Percentiles rank a stretch among this genome's conserved stretches.
These are phyloP conservation scores for Picochlorum sp. DNA, from an alignment of 139 green algal genomes.

Conservation along the genomic window DNA sequence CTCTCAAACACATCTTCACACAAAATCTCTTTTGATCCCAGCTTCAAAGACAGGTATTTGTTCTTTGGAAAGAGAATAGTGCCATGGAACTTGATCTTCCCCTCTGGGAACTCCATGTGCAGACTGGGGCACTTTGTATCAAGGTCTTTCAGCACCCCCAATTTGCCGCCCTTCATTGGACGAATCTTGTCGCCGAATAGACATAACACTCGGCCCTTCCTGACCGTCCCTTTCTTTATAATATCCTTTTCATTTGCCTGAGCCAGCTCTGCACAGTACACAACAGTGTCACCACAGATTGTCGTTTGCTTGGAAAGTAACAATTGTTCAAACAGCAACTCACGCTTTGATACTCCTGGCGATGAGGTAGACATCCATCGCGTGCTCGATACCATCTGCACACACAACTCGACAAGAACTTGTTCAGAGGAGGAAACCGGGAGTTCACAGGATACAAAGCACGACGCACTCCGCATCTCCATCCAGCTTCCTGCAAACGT, in stretches of 20 bases:
- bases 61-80: constrained; percentile 62
- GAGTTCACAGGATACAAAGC: too few relatives aligned
- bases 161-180: constrained; percentile 41
- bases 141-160: constrained; percentile 67
- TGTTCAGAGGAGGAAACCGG: too few relatives aligned
- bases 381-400: too few relatives aligned
- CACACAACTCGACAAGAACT: too few relatives aligned
- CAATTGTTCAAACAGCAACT: too few relatives aligned
- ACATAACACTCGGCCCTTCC: constrained; percentile 46
- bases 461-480: too few relatives aligned
- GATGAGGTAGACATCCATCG: too few relatives aligned
- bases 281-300: not conserved
- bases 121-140: constrained; percentile 74
- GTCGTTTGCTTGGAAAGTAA: too few relatives aligned
- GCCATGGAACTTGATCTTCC: constrained; percentile 69
- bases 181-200: constrained; percentile 54
- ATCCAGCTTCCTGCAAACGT: too few relatives aligned
- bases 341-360: too few relatives aligned
- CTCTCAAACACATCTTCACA: constrained; percentile 83
- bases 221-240: constrained; percentile 57
- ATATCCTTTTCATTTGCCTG: constrained; percentile 74
- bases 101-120: constrained; percentile 77
- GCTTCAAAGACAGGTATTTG: constrained; percentile 67
- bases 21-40: constrained; percentile 42
- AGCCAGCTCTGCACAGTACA: constrained; percentile 43